These are phyloP conservation scores for Exserohilum rostratum DNA, from an alignment of 2,329 filamentous ascomycete species.

Conservation along the genomic window DNA sequence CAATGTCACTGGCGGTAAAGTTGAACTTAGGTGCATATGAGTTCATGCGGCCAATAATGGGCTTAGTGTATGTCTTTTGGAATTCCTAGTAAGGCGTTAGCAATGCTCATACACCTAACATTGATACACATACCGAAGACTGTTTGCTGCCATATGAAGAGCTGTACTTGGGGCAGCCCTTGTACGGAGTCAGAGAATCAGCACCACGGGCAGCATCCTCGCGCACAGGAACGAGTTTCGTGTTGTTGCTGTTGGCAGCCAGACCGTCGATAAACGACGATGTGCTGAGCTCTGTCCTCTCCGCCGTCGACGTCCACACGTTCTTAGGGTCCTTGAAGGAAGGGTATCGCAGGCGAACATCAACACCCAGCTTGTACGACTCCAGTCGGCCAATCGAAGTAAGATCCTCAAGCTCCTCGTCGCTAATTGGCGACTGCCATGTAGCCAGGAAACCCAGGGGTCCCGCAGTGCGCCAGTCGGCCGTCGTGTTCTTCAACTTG, in stretches of 20 bases:
- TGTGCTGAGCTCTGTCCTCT: conserved; percentile 65
- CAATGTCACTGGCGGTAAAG: conserved; percentile 67
- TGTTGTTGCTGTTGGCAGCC: conserved; percentile 59
- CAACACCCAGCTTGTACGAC: conserved; percentile 64
- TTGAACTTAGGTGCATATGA: conserved; percentile 63
- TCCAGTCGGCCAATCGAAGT: conserved; percentile 67
- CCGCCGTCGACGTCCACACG: conserved; percentile 68
- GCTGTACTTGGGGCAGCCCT: conserved; percentile 68
- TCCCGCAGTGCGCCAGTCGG: conserved; percentile 64
- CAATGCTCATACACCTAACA: not conserved
- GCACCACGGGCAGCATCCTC: conserved; percentile 65
- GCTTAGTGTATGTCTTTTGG: conserved; percentile 63
- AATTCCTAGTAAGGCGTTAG: conserved; percentile 37
- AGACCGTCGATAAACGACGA: conserved; percentile 64
- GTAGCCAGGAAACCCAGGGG: conserved; percentile 61
- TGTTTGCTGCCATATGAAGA: conserved; percentile 63
- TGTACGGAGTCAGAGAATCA: conserved; percentile 68
- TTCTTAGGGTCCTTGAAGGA: conserved; percentile 59
- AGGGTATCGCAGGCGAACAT: conserved; percentile 65
- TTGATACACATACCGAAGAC: conserved; percentile 42
- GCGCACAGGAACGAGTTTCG: conserved; percentile 61
- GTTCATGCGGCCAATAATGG: conserved; percentile 65
- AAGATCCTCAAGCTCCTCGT: conserved; percentile 64
- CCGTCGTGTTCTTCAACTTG: conserved; percentile 65
- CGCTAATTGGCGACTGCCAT: conserved; percentile 63